These are phyloP conservation scores for Leccinum variicolor DNA, from an alignment of 768 basidiomycete species.

Conservation along the genomic window DNA sequence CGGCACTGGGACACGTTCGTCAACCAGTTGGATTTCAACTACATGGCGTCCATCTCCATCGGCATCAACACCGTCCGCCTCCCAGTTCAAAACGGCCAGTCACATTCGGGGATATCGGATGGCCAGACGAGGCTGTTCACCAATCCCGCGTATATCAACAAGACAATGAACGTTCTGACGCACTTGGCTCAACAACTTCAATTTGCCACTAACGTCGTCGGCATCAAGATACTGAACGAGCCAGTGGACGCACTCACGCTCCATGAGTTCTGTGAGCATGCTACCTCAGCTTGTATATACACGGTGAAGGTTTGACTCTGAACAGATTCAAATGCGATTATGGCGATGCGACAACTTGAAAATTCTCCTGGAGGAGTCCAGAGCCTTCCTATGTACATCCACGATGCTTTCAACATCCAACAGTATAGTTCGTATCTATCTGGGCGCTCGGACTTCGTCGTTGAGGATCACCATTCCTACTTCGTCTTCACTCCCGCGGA, in stretches of 20 bases:
- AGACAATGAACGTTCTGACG: slow-evolving; percentile 41
- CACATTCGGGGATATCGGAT: slow-evolving; percentile 35
- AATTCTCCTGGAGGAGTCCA: slow-evolving; percentile 16
- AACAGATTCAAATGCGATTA: slow-evolving; percentile 19
- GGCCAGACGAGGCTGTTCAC: slow-evolving; percentile 39
- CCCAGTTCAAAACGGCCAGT: slow-evolving; percentile 52
- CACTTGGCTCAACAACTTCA: slow-evolving; percentile 32
- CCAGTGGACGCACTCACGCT: slow-evolving; percentile 48
- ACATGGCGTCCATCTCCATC: slow-evolving; percentile 46
- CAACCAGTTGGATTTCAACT: slow-evolving; percentile 58
- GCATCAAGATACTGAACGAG: slow-evolving; percentile 58
- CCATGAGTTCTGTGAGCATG: slow-evolving; percentile 32
- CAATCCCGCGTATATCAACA: slow-evolving; percentile 32
- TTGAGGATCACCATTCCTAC: slow-evolving; percentile 75
- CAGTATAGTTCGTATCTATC: slow-evolving; percentile 41
- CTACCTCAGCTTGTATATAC: no score
- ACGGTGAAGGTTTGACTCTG: background rate
- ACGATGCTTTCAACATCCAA: slow-evolving; percentile 59
- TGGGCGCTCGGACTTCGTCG: slow-evolving; percentile 54
- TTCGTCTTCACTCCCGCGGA: slow-evolving; percentile 63
- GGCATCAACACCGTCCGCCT: slow-evolving; percentile 64
- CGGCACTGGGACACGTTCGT: slow-evolving; percentile 77
- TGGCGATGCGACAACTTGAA: slow-evolving; percentile 16
- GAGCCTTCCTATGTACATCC: slow-evolving; percentile 60
- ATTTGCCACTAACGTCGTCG: slow-evolving; percentile 49